Percentiles rank a stretch among this genome's conserved stretches.
Evolutionary conservation across 208 protist genomes (phyloP).

Genomic region (Wallacemonas sp.): DNA sequence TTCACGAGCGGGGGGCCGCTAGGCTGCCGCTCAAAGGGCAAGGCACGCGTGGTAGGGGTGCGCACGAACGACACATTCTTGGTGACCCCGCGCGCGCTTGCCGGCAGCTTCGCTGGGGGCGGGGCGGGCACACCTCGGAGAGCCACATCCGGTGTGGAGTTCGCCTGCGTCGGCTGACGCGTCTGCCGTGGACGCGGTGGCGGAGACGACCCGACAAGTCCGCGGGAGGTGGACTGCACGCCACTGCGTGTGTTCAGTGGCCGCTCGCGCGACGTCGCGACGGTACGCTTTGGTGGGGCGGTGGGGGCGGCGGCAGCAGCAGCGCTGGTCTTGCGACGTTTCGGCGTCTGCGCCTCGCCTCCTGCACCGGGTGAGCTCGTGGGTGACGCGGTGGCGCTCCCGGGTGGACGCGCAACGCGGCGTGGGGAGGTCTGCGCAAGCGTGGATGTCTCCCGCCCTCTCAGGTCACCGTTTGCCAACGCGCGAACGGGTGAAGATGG

Average conservation of each 20-base stretch:
- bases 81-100: constrained; percentile 2
- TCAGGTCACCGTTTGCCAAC: not conserved
- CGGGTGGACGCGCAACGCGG: not conserved
- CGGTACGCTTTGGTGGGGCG: not conserved
- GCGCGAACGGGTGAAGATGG: too few species aligned
- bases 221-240: not conserved
- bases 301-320: not conserved
- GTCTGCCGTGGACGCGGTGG: not conserved
- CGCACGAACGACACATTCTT: constrained; percentile 1
- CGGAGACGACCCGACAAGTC: too few species aligned
- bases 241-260: not conserved
- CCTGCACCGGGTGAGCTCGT: too few species aligned
- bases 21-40: constrained; percentile 1
- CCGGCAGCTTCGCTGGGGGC: not conserved
- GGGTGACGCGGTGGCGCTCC: too few species aligned
- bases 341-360: too few species aligned
- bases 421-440: not conserved
- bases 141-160: not conserved
- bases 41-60: not conserved
- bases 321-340: too few species aligned
- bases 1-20: not conserved
- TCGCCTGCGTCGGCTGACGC: not conserved
- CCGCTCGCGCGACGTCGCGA: not conserved
- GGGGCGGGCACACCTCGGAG: not conserved
- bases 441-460: not conserved